These are phyloP conservation scores for Rhodamnia rubescens DNA, from an alignment of 345 rosid genomes.

Conservation along the genomic window DNA sequence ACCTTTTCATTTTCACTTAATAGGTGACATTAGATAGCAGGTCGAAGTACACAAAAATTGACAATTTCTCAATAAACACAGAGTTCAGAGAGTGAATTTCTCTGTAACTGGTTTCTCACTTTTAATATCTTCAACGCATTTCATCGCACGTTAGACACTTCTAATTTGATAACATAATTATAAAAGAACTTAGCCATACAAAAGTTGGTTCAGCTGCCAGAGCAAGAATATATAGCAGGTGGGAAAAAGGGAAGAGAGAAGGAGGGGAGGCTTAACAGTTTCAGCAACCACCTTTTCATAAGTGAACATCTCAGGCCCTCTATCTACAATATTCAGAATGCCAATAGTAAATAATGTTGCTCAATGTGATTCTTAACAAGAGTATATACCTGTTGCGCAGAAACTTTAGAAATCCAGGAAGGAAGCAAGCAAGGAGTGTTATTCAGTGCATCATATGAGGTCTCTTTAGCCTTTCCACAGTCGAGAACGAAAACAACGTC, in stretches of 20 bases:
- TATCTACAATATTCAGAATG: background rate
- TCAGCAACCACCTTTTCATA: background rate
- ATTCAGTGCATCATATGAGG: slow-evolving; percentile 88
- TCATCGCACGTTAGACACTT: background rate
- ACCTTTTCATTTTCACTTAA: background rate
- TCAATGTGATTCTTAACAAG: slow-evolving; percentile 2
- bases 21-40: background rate
- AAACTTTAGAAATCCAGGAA: slow-evolving; percentile 88
- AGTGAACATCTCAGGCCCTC: background rate
- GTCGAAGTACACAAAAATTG: too few species aligned
- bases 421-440: slow-evolving; percentile 95
- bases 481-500: slow-evolving; percentile 86
- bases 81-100: background rate
- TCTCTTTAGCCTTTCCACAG: slow-evolving; percentile 95
- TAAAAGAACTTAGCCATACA: background rate
- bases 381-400: slow-evolving; percentile 78
- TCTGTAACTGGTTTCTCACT: background rate
- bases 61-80: background rate
- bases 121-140: background rate
- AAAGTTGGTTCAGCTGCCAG: background rate
- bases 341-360: background rate
- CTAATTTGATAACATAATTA: background rate
- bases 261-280: background rate
- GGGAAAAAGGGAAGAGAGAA: background rate
- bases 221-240: background rate